Percentiles rank a stretch among this genome's conserved stretches.
phyloP scores from a whole-genome alignment of 306 rosid species.

The Delonix regia region DNA sequence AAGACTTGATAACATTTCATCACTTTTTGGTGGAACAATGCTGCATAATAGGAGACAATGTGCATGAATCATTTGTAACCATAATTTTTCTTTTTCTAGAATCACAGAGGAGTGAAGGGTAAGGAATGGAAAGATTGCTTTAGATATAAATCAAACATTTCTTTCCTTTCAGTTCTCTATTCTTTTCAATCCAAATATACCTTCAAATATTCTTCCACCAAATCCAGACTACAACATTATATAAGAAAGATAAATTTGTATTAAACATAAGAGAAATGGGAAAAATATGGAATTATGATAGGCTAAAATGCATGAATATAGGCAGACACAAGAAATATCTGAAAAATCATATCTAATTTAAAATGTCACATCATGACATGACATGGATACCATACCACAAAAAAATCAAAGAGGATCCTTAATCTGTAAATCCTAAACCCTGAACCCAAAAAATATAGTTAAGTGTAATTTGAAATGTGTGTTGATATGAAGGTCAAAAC shows the following conservation, averaged over 20 bases:
- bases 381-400: no score
- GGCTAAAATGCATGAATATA: background rate
- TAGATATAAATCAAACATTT: background rate
- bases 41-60: background rate
- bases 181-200: background rate
- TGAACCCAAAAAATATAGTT: no score
- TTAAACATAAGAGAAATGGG: background rate
- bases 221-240: background rate
- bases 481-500: no score
- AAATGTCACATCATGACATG: no score
- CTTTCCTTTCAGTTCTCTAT: background rate
- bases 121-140: background rate
- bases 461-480: background rate
- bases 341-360: background rate
- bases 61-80: background rate
- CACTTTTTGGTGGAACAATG: background rate
- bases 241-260: background rate
- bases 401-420: no score
- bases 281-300: background rate
- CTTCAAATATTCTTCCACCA: conserved; percentile 13
- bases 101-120: background rate
- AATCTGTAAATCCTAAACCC: no score
- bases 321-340: background rate
- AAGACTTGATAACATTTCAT: conserved; percentile 33
- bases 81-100: background rate